phyloP scores from a whole-genome alignment of 495 filamentous ascomycete species.

The Zalerion maritima region DNA sequence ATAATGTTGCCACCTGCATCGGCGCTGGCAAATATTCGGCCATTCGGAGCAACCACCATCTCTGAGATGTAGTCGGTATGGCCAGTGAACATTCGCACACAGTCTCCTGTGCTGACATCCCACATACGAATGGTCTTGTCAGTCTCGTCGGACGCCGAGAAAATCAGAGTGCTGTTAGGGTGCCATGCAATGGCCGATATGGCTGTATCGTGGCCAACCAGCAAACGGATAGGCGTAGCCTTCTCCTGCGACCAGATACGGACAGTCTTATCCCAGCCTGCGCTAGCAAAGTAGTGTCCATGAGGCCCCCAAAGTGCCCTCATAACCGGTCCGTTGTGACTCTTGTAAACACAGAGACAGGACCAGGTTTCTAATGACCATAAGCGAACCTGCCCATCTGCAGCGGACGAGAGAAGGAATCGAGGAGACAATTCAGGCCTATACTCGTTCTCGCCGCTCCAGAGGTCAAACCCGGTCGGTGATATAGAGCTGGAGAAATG shows the following conservation, averaged over 20 bases:
- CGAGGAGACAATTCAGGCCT: conserved; percentile 49
- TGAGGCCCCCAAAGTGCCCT: conserved; percentile 82
- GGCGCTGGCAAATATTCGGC: conserved; percentile 75
- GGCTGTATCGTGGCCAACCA: conserved; percentile 80
- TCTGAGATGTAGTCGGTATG: conserved; percentile 74
- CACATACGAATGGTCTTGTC: conserved; percentile 96
- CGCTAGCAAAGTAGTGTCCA: conserved; percentile 88
- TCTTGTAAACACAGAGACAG: conserved; percentile 83
- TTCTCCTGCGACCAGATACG: conserved; percentile 85
- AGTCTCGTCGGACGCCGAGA: conserved; percentile 63
- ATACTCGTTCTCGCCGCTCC: conserved; percentile 22
- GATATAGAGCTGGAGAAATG: conserved; percentile 70
- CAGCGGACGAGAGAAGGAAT: conserved; percentile 73
- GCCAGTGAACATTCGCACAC: conserved; percentile 82
- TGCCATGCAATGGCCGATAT: conserved; percentile 81
- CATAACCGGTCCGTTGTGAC: conserved; percentile 77
- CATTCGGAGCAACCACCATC: conserved; percentile 70
- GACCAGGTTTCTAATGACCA: conserved; percentile 88
- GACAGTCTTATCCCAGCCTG: conserved; percentile 74
- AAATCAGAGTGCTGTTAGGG: conserved; percentile 81
- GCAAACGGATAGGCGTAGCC: conserved; percentile 73
- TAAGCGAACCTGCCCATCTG: conserved; percentile 72
- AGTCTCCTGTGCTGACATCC: conserved; percentile 70
- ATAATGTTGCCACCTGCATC: conserved; percentile 75
- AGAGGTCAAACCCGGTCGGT: conserved; percentile 29